These are phyloP conservation scores for Paraphaeosphaeria sporulosa DNA, from an alignment of 2,329 filamentous ascomycete species.

Conservation along the genomic window DNA sequence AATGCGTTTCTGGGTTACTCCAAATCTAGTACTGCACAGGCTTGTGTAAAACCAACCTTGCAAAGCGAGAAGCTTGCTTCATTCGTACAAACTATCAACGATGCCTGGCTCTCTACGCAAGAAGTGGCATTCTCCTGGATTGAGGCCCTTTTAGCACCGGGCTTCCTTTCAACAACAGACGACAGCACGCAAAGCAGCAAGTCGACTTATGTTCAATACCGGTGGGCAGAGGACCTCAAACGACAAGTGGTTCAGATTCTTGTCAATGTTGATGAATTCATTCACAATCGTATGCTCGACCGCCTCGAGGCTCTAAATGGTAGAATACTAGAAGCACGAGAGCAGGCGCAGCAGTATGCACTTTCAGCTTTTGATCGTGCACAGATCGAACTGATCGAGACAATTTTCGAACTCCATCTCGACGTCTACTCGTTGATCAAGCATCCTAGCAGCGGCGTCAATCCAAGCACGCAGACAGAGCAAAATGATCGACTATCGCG, in stretches of 20 bases:
- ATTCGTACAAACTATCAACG: slow-evolving; percentile 58
- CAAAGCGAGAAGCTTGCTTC: slow-evolving; percentile 47
- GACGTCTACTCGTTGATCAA: slow-evolving; percentile 71
- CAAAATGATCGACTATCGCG: slow-evolving; percentile 67
- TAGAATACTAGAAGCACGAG: slow-evolving; percentile 32
- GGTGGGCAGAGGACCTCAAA: slow-evolving; percentile 65
- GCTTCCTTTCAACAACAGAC: slow-evolving; percentile 31
- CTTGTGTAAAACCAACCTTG: slow-evolving; percentile 49
- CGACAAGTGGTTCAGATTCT: slow-evolving; percentile 62
- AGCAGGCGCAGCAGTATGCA: slow-evolving; percentile 23
- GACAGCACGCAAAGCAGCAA: slow-evolving; percentile 23
- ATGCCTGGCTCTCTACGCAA: slow-evolving; percentile 55
- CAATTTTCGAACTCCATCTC: slow-evolving; percentile 71
- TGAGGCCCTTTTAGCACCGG: slow-evolving; percentile 57
- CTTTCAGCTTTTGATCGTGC: slow-evolving; percentile 44
- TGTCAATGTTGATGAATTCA: slow-evolving; percentile 61
- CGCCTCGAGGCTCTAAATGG: slow-evolving; percentile 39
- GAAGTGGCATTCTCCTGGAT: slow-evolving; percentile 64
- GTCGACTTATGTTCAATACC: slow-evolving; percentile 61
- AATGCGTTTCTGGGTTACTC: slow-evolving; percentile 66
- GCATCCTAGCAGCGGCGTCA: slow-evolving; percentile 65
- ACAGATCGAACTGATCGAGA: slow-evolving; percentile 63
- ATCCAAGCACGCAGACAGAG: slow-evolving; percentile 57
- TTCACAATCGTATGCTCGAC: slow-evolving; percentile 54
- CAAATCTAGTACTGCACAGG: slow-evolving; percentile 54